These are phyloP conservation scores for Gonapodya sp. DNA, from an alignment of 192 early-diverging fungal species.

Conservation along the genomic window DNA sequence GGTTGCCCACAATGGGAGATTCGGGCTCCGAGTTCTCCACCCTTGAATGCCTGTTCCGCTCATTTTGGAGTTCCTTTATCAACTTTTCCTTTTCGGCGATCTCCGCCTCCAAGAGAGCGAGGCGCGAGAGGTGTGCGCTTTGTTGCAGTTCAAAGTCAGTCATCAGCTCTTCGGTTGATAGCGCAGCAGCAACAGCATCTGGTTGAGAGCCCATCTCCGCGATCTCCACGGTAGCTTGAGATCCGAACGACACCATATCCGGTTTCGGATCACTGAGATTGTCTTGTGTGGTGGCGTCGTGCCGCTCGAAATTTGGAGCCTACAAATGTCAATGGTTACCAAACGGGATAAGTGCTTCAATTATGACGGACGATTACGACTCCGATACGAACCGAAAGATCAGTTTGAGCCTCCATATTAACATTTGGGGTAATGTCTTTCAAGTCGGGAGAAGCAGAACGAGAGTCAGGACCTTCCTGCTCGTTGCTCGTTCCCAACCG, in stretches of 20 bases:
- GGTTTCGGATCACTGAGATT: neutral
- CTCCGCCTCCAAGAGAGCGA: neutral
- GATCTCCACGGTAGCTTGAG: neutral
- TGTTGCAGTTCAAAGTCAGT: neutral
- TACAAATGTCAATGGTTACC: too few species aligned
- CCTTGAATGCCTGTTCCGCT: neutral
- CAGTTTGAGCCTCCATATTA: neutral
- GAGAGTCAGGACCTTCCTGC: neutral
- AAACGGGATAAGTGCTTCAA: too few species aligned
- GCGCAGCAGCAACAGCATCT: neutral
- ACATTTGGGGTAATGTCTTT: neutral
- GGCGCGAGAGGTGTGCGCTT: neutral
- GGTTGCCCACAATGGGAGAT: too few species aligned
- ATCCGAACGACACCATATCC: neutral
- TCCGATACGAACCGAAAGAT: neutral
- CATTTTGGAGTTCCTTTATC: neutral
- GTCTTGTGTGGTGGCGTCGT: neutral
- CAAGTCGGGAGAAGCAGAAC: neutral
- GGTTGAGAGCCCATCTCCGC: neutral
- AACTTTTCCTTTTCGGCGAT: neutral
- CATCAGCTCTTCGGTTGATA: neutral
- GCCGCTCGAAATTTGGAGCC: neutral
- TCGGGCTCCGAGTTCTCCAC: too few species aligned
- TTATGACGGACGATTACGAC: too few species aligned
- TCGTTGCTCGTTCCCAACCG: neutral